phyloP scores from a whole-genome alignment of 1,139 yeast species.

The Pichia sp. region DNA sequence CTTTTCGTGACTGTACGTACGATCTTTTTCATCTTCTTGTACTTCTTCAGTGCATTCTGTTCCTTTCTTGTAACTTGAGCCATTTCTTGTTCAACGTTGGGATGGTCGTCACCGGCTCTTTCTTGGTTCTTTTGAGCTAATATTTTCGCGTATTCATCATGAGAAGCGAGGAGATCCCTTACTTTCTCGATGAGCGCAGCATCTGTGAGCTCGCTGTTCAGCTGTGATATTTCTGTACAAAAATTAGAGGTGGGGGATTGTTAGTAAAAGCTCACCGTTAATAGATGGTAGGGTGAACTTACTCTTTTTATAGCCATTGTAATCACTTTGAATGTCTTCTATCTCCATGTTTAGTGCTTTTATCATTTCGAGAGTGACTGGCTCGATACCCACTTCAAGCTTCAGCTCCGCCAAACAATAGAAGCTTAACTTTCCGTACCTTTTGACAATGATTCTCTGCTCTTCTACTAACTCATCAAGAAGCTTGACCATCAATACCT shows the following conservation, averaged over 20 bases:
- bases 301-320: slow-evolving; percentile 10
- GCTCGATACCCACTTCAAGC: slow-evolving; percentile 2
- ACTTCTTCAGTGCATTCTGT: neutral
- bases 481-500: slow-evolving; percentile 25
- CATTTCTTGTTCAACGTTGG: neutral
- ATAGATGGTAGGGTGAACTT: neutral
- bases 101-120: neutral
- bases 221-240: slow-evolving; percentile 1
- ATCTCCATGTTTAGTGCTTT: slow-evolving; percentile 10
- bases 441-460: slow-evolving; percentile 27
- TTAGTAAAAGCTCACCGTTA: neutral
- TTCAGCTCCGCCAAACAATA: slow-evolving; percentile 25
- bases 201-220: slow-evolving; percentile 6
- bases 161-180: neutral
- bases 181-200: neutral
- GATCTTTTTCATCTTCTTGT: slow-evolving; percentile 6
- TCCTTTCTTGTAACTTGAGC: neutral
- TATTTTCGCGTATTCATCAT: neutral
- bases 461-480: slow-evolving; percentile 27
- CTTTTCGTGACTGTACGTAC: slow-evolving; percentile 2
- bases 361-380: slow-evolving; percentile 9
- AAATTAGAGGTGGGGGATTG: neutral
- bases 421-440: slow-evolving; percentile 32
- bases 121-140: neutral
- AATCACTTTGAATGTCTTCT: slow-evolving; percentile 6